Percentiles rank a stretch among this genome's conserved stretches.
Evolutionary conservation across 352 stramenopile species (phyloP).

Genomic region (Blastocystis sp.): DNA sequence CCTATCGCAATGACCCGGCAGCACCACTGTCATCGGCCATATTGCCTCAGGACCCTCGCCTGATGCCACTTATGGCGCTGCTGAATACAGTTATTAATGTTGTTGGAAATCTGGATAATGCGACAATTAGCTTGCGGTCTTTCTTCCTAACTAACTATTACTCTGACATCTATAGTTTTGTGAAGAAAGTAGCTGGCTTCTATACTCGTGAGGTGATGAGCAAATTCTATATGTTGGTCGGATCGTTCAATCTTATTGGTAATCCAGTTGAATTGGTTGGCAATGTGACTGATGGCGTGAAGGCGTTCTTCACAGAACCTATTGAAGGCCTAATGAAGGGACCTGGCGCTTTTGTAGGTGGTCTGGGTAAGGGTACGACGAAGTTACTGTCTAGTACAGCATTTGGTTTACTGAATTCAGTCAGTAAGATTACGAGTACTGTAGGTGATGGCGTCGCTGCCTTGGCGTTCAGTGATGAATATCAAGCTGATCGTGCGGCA

Average conservation of each 20-base stretch:
- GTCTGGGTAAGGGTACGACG: slow-evolving; percentile 57
- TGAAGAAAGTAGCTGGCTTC: slow-evolving; percentile 8
- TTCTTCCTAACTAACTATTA: slow-evolving; percentile 50
- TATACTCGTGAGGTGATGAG: slow-evolving; percentile 26
- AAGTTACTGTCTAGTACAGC: slow-evolving; percentile 26
- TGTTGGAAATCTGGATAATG: slow-evolving; percentile 57
- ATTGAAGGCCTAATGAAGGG: slow-evolving; percentile 52
- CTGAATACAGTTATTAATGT: slow-evolving; percentile 47
- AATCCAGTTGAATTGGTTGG: slow-evolving; percentile 35
- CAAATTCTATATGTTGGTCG: slow-evolving; percentile 42
- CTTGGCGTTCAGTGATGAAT: slow-evolving; percentile 73
- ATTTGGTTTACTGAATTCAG: slow-evolving; percentile 41
- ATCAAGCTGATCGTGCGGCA: slow-evolving; percentile 72
- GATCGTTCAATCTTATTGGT: slow-evolving; percentile 53
- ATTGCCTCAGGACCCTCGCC: slow-evolving; percentile 16
- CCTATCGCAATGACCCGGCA: slow-evolving; percentile 25
- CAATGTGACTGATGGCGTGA: slow-evolving; percentile 38
- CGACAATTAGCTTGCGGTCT: slow-evolving; percentile 40
- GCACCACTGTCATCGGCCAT: slow-evolving; percentile 11
- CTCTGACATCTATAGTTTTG: not conserved
- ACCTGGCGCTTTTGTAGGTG: slow-evolving; percentile 31
- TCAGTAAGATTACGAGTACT: slow-evolving; percentile 55
- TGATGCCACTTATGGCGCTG: slow-evolving; percentile 21
- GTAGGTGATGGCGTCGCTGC: slow-evolving; percentile 28
- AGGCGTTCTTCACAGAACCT: slow-evolving; percentile 59